Evolutionary conservation across 176 grass and related monocot genomes (phyloP), one percentile per base, ranked within the genome.

Genomic region (Melocanna baccifera): DNA sequence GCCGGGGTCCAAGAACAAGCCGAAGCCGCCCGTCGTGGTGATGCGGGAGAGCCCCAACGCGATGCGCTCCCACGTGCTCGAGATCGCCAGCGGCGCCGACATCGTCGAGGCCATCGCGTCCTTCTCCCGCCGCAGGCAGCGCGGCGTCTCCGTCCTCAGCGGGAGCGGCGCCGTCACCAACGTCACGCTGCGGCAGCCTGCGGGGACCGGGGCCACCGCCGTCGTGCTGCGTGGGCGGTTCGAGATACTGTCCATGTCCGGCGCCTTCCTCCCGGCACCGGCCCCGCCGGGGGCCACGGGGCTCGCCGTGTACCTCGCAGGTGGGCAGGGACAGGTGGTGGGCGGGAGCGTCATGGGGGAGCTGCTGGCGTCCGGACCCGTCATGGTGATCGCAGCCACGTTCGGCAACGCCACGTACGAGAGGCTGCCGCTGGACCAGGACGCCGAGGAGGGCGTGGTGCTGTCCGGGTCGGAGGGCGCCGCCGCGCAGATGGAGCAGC

Each of bases 341-440:
- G 92, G 95, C 1, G 95, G 95, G 20, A 93, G 89, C 77, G 92
- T 98, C 25, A 87, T 95, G 69, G 95, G 95, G 7, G 92, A 95
- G 71, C 87, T 98, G 58, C 37, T 95, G 22, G 95, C 95, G 0
- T 90, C 91, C 5, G 95, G 95, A 0, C 92, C 95, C 13, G 95
- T 98, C 82, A 98, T 98, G 95, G 87, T 98, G 58, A 93, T 98
- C 77, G 95, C 95, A 0, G 92, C 95, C 18, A 93, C 95, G 69
- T 98, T 95, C 87, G 84, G 91, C 9, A 98, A 95, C 82, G 95
- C 95, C 30, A 93, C 89, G 8, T 98, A 91, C 67, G 95, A 98
- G 87, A 89, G 91, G 85, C 63, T 98, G 71, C 95, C 95, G 12
- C 87, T 98, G 19, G 79, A 85, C 39, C 86, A 97, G 76, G 95